Evolutionary conservation across 805 yeast genomes (phyloP).

Genomic region (Monosporozyma siamensis): DNA sequence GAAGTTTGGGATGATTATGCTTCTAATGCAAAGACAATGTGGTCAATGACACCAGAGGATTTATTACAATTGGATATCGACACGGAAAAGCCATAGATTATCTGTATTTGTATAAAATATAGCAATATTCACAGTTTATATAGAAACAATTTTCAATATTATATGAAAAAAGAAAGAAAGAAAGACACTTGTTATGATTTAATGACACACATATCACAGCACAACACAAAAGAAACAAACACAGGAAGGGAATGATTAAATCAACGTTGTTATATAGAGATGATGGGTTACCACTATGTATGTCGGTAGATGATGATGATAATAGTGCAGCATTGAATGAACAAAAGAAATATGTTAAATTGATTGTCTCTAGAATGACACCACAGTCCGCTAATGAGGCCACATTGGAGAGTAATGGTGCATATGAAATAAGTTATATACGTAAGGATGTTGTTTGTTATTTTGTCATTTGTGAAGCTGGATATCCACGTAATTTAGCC

Average conservation of each 20-base stretch:
- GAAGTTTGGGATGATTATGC: conserved; percentile 15
- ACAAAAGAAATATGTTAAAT: conserved; percentile 77
- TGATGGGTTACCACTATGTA: conserved; percentile 83
- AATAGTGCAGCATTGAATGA: conserved; percentile 48
- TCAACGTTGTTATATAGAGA: conserved; percentile 58
- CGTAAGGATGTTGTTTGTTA: conserved; percentile 59
- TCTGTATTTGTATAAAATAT: too few species aligned
- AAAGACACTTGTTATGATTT: too few species aligned
- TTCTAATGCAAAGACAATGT: conserved; percentile 1
- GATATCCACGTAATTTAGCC: conserved; percentile 82
- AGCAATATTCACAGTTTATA: too few species aligned
- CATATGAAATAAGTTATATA: conserved; percentile 65
- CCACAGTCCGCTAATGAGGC: conserved; percentile 79
- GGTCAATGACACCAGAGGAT: conserved; percentile 14
- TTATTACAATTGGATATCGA: background rate
- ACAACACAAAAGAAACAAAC: too few species aligned
- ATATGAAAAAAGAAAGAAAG: too few species aligned
- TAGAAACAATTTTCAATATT: too few species aligned
- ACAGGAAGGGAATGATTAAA: conserved; percentile 61
- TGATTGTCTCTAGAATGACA: conserved; percentile 62
- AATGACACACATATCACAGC: too few species aligned
- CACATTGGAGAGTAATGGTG: conserved; percentile 61
- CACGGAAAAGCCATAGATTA: too few species aligned
- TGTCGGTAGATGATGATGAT: conserved; percentile 77
- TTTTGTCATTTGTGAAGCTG: conserved; percentile 63